Conservation (phyloP, 2,329 filamentous ascomycete species). For the Aspergillus sergii region DNA sequence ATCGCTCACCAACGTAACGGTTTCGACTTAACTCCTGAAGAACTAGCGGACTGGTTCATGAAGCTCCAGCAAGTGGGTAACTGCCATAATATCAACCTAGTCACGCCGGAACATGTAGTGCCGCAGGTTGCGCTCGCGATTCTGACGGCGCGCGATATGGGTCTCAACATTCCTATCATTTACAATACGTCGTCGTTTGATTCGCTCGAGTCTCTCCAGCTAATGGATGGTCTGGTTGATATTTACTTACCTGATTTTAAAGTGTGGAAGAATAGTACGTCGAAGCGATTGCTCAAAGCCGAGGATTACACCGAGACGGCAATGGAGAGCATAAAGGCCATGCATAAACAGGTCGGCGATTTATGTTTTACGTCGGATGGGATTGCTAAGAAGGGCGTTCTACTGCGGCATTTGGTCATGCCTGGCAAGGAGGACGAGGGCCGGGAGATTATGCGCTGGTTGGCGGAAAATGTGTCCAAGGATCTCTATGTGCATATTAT, state of each 20-base stretch:
- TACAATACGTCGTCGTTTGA: slow-evolving; percentile 88
- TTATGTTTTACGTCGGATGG: slow-evolving; percentile 80
- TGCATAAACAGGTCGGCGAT: slow-evolving; percentile 81
- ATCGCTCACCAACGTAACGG: slow-evolving; percentile 82
- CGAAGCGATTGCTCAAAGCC: slow-evolving; percentile 73
- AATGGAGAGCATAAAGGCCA: slow-evolving; percentile 74
- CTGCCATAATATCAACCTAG: slow-evolving; percentile 88
- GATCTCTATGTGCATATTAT: slow-evolving; percentile 84
- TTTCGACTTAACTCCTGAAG: slow-evolving; percentile 75
- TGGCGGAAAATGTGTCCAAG: slow-evolving; percentile 70
- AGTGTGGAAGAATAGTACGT: slow-evolving; percentile 69
- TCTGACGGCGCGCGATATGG: slow-evolving; percentile 69
- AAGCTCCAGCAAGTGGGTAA: slow-evolving; percentile 78
- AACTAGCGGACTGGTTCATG: slow-evolving; percentile 79
- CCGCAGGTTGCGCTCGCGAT: slow-evolving; percentile 80
- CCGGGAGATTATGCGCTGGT: slow-evolving; percentile 72
- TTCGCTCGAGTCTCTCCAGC: slow-evolving; percentile 68
- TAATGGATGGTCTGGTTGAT: slow-evolving; percentile 79
- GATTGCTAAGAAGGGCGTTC: slow-evolving; percentile 74
- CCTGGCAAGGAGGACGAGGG: slow-evolving; percentile 76
- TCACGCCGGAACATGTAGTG: slow-evolving; percentile 85
- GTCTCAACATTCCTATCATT: slow-evolving; percentile 72
- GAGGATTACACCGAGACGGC: slow-evolving; percentile 74
- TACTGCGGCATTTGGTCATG: slow-evolving; percentile 83
- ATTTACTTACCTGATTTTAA: slow-evolving; percentile 92